Conservation (phyloP, 2,329 filamentous ascomycete genomes). For the Botrytis fabae region DNA sequence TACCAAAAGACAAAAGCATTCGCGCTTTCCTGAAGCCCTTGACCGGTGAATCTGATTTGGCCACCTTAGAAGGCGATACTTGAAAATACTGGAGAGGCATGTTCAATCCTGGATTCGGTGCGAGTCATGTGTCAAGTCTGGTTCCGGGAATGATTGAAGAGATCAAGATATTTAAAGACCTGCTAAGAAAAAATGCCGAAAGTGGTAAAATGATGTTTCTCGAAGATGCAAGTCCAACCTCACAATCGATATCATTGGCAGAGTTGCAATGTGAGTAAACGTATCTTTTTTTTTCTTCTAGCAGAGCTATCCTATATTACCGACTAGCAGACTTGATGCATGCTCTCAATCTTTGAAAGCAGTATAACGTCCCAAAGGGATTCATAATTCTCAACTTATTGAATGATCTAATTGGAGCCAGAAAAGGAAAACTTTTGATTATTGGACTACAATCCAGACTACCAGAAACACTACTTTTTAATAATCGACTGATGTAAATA, state of each 20-base stretch:
- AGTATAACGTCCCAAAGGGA: background rate
- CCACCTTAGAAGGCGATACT: conserved; percentile 16
- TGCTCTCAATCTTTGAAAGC: background rate
- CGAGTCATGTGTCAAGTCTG: conserved; percentile 21
- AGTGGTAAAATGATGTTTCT: background rate
- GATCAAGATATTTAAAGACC: conserved; percentile 17
- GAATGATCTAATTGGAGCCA: background rate
- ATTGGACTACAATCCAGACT: background rate
- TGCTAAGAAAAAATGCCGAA: background rate
- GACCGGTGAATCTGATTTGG: conserved; percentile 13
- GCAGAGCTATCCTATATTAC: background rate
- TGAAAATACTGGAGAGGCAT: conserved; percentile 26
- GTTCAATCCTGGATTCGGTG: conserved; percentile 28
- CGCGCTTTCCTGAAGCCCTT: conserved; percentile 5
- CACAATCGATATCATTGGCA: conserved; percentile 9
- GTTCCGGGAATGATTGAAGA: conserved; percentile 26
- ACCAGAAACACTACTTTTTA: background rate
- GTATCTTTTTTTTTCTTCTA: background rate
- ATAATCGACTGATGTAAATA: background rate
- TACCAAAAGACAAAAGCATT: conserved; percentile 22
- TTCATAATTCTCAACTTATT: background rate
- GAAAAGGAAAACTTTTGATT: background rate
- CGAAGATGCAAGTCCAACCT: background rate
- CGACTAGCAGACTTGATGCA: background rate
- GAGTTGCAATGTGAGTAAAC: conserved; percentile 6